Conservation (phyloP, 805 yeast species). For the Zygoascus bituminiphila region DNA sequence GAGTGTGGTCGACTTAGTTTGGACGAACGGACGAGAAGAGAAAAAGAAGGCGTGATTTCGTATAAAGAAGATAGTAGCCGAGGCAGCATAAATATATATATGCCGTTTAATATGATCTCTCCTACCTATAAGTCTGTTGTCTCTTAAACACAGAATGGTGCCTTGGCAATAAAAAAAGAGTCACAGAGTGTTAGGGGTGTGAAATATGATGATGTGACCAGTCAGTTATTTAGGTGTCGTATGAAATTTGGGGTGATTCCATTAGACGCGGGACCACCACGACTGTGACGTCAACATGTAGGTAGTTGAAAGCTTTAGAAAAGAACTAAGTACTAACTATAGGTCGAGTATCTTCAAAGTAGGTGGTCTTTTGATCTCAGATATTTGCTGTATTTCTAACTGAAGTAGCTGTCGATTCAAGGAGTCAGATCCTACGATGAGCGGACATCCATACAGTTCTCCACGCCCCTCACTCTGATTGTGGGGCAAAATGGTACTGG, state of each 20-base stretch:
- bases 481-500: slow-evolving; percentile 97
- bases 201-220: no score
- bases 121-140: no score
- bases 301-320: neutral
- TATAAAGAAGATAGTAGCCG: no score
- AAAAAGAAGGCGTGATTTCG: no score
- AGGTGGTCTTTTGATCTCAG: neutral
- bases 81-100: neutral
- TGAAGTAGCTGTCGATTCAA: slow-evolving; percentile 54
- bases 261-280: no score
- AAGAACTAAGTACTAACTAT: neutral
- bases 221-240: no score
- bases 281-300: neutral
- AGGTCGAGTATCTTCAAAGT: slow-evolving; percentile 18
- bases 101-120: no score
- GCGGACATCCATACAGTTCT: slow-evolving; percentile 81
- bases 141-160: no score
- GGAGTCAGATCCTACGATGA: slow-evolving; percentile 89
- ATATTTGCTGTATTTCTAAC: neutral
- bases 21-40: neutral
- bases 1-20: no score
- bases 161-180: no score
- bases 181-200: no score
- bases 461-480: slow-evolving; percentile 81
- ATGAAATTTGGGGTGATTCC: no score